Conservation (phyloP, 805 yeast species). For the Saccharomycopsis selenospora region DNA sequence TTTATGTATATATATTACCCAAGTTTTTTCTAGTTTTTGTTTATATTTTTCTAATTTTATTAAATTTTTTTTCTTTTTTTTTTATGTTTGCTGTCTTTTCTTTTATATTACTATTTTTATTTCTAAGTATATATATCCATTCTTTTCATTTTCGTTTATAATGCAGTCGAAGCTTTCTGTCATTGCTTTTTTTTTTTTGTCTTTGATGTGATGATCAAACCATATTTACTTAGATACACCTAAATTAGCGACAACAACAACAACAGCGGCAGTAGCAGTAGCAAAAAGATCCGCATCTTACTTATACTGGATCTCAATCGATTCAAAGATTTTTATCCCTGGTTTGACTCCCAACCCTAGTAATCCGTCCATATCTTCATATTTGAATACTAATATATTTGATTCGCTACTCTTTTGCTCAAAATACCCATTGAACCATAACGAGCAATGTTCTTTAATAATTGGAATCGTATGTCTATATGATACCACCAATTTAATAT, state of each 20-base stretch:
- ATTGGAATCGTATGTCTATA: neutral
- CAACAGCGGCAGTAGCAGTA: too few species aligned
- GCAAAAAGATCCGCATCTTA: too few species aligned
- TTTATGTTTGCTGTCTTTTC: too few species aligned
- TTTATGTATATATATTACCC: too few species aligned
- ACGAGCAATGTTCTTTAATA: neutral
- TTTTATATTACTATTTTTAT: too few species aligned
- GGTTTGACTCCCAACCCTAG: slow-evolving; percentile 47
- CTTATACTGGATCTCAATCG: slow-evolving; percentile 33
- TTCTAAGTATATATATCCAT: too few species aligned
- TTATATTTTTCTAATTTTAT: too few species aligned
- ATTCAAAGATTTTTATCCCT: slow-evolving; percentile 49
- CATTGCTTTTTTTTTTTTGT: neutral
- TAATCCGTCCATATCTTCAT: slow-evolving; percentile 61
- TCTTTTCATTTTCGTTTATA: neutral
- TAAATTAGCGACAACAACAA: too few species aligned
- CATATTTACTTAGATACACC: too few species aligned
- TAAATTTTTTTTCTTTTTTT: too few species aligned
- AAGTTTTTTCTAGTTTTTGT: too few species aligned
- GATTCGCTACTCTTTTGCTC: slow-evolving; percentile 11
- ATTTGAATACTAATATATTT: slow-evolving; percentile 22
- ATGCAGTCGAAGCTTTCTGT: slow-evolving; percentile 6
- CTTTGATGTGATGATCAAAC: too few species aligned
- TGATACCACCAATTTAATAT: slow-evolving; percentile 8
- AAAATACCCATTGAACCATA: slow-evolving; percentile 3